Evolutionary conservation across 2,329 filamentous ascomycete species (phyloP).

Genomic region (Trichophaea hybrida): DNA sequence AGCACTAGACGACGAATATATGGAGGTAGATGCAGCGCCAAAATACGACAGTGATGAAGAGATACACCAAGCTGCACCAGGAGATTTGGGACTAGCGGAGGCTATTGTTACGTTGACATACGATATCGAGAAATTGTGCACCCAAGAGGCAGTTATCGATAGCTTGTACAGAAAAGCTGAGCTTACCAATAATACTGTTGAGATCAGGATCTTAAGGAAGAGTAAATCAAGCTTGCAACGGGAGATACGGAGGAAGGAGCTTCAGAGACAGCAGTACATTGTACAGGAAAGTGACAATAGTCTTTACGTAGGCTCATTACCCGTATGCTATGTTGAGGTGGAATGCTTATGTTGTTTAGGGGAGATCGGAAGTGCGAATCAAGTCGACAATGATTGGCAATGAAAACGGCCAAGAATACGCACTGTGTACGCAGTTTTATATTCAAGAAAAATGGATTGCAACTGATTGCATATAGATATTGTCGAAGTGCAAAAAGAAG

Average conservation of each 20-base stretch:
- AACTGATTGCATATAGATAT: neutral
- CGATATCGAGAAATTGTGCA: slow-evolving; percentile 75
- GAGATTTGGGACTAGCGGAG: slow-evolving; percentile 83
- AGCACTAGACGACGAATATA: slow-evolving; percentile 59
- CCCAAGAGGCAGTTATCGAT: slow-evolving; percentile 82
- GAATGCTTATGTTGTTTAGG: slow-evolving; percentile 30
- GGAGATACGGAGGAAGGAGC: slow-evolving; percentile 83
- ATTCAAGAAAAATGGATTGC: slow-evolving; percentile 15
- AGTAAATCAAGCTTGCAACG: slow-evolving; percentile 85
- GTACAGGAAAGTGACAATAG: slow-evolving; percentile 97
- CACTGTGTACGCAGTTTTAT: slow-evolving; percentile 47
- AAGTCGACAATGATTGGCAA: slow-evolving; percentile 90
- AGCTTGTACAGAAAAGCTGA: slow-evolving; percentile 88
- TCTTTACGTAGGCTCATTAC: slow-evolving; percentile 42
- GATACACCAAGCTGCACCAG: slow-evolving; percentile 85
- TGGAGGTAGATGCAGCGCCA: slow-evolving; percentile 8
- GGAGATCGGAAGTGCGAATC: slow-evolving; percentile 75
- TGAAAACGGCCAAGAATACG: slow-evolving; percentile 83
- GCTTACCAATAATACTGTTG: slow-evolving; percentile 88
- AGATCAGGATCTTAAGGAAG: slow-evolving; percentile 80
- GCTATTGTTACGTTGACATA: slow-evolving; percentile 77
- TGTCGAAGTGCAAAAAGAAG: slow-evolving; percentile 66
- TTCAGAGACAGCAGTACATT: slow-evolving; percentile 92
- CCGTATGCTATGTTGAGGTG: neutral
- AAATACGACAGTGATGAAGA: slow-evolving; percentile 53